These are phyloP conservation scores for Penicillium subrubescens DNA, from an alignment of 495 filamentous ascomycete genomes.

Conservation along the genomic window DNA sequence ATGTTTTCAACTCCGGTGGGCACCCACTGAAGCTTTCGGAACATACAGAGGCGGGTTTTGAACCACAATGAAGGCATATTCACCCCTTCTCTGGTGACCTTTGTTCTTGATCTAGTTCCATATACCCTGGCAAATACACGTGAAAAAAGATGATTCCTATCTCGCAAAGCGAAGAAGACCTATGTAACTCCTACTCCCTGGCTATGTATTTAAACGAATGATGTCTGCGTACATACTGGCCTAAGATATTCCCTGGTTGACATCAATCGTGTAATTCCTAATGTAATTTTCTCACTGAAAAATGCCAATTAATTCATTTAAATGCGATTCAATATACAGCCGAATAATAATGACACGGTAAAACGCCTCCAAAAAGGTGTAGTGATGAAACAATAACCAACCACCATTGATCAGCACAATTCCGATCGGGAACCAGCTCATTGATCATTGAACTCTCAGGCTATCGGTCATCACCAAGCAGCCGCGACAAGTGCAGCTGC, in stretches of 20 bases:
- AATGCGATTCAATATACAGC: no score
- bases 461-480: slow-evolving; percentile 5
- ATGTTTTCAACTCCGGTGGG: slow-evolving; percentile 63
- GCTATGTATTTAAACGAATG: no score
- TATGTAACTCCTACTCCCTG: no score
- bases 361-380: no score
- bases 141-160: background rate
- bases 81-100: background rate
- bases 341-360: no score
- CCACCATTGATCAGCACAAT: background rate
- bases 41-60: background rate
- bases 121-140: background rate
- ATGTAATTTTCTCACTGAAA: no score
- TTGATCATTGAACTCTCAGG: background rate
- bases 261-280: no score
- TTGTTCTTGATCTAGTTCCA: background rate
- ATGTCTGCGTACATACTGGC: no score
- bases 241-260: no score
- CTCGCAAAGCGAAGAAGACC: no score
- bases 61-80: background rate
- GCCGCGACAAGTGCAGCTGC: slow-evolving; percentile 16
- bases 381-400: background rate
- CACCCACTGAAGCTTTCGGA: slow-evolving; percentile 40
- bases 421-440: background rate
- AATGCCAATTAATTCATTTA: no score